Base-by-base conservation (phyloP, 108 stramenopile species). In the Parietichytrium sp. region DNA sequence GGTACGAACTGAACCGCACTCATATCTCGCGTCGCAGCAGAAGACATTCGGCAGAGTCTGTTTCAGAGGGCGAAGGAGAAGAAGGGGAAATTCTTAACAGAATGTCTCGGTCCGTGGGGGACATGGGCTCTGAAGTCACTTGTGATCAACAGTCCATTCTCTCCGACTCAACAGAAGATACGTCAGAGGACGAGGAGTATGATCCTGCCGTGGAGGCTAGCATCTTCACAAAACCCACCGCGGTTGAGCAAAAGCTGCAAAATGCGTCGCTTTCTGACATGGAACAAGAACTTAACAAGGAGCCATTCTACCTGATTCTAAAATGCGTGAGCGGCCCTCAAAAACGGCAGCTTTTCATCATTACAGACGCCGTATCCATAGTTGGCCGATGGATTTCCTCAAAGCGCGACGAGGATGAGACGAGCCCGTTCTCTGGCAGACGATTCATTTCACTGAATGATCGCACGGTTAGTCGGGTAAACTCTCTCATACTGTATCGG, bases 391-490 rank as follows among this genome's bases (percentile, higher is more conserved):
- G 61, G 61, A 72, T 42, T 10, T 25, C 61, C n/a, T 45, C 20
- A 42, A 72, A 42, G 23, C 29, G 61, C 1, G 61, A 72, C 42
- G 61, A 72, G 61, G 61, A 72, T 33, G 33, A 16, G 20, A 0
- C 29, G 38, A 42, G 45, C 0, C 61, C 61, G 15, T 42, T 72
- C 6, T 42, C 61, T 1, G 61, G 61, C n/a, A 33, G 61, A 15
- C 61, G 61, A 8, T 33, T 72, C 13, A 72, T 72, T 25, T 72
- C 61, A 6, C 61, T 72, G 38, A 72, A 72, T 1, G 61, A 72
- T 20, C 61, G 61, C 42, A 72, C 61, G 8, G 61, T 72, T 12
- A 72, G 61, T 1, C 61, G 61, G n/a, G 61, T 72, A 8, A 72
- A 72, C 33, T 72, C 61, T 16, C 36, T 2, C 42, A 42, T 72